phyloP scores from a whole-genome alignment of 768 basidiomycete species.

The Leccinum disarticulatum region DNA sequence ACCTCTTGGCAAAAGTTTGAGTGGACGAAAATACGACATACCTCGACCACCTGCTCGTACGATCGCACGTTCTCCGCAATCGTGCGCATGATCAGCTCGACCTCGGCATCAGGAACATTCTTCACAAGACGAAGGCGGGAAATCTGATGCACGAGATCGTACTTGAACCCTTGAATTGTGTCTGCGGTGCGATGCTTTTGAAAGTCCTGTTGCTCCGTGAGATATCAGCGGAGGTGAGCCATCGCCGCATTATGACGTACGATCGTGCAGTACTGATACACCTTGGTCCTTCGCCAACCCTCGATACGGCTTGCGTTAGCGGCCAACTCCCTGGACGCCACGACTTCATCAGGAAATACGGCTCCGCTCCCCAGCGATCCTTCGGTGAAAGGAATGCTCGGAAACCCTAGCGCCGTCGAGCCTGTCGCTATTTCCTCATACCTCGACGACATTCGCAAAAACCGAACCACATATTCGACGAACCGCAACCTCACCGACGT shows the following conservation, averaged over 20 bases:
- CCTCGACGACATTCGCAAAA: constrained; percentile 84
- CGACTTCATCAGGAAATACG: constrained; percentile 70
- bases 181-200: constrained; percentile 49
- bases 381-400: constrained; percentile 50
- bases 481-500: constrained; percentile 84
- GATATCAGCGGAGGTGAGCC: background rate
- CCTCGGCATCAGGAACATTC: constrained; percentile 71
- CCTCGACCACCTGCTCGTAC: constrained; percentile 92
- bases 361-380: constrained; percentile 73
- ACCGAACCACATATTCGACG: constrained; percentile 83
- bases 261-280: constrained; percentile 68
- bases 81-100: constrained; percentile 68
- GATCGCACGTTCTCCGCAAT: constrained; percentile 69
- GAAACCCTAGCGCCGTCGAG: constrained; percentile 72
- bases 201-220: constrained; percentile 58
- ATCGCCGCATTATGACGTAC: constrained; percentile 43
- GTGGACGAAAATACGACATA: constrained; percentile 31
- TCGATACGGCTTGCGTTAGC: constrained; percentile 85
- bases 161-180: constrained; percentile 63
- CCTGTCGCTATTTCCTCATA: constrained; percentile 86
- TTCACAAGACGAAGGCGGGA: constrained; percentile 75
- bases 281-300: constrained; percentile 85
- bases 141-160: constrained; percentile 83
- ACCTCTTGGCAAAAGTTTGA: too few relatives aligned
- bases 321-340: constrained; percentile 66